phyloP scores from a whole-genome alignment of 148 eudicot species.

The Fagopyrum esculentum region DNA sequence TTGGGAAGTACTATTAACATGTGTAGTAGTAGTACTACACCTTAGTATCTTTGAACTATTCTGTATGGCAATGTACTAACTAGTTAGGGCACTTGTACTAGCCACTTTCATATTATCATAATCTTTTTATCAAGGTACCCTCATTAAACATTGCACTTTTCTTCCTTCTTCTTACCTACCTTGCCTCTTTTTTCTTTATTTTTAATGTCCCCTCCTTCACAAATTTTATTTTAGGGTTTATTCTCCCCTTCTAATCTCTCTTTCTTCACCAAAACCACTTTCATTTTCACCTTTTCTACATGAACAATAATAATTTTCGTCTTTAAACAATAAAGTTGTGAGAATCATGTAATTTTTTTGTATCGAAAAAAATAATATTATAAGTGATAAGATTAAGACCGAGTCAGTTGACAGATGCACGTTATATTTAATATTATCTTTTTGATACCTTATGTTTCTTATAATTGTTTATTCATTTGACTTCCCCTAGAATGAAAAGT shows the following conservation, averaged over 20 bases:
- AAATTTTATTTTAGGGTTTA: too few species aligned
- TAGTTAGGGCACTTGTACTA: constrained; percentile 1
- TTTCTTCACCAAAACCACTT: not conserved
- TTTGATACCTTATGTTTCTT: not conserved
- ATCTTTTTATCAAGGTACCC: not conserved
- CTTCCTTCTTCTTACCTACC: not conserved
- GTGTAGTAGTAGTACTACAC: constrained; percentile 1
- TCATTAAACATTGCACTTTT: not conserved
- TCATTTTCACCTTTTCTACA: not conserved
- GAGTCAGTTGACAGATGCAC: not conserved
- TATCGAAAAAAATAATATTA: not conserved
- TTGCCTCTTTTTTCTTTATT: not conserved
- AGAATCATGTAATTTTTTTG: too few species aligned
- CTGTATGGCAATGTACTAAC: constrained; percentile 9
- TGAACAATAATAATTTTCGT: not conserved
- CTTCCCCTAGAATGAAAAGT: not conserved
- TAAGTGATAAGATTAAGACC: not conserved
- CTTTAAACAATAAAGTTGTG: too few species aligned
- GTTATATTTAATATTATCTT: constrained; percentile 1
- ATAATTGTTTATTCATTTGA: not conserved
- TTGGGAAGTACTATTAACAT: not conserved
- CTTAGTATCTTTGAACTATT: not conserved
- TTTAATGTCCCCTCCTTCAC: not conserved
- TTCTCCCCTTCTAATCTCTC: not conserved
- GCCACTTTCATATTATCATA: constrained; percentile 1